These are phyloP conservation scores for Tricholoma saponaceum DNA, from an alignment of 768 basidiomycete genomes.

Conservation along the genomic window DNA sequence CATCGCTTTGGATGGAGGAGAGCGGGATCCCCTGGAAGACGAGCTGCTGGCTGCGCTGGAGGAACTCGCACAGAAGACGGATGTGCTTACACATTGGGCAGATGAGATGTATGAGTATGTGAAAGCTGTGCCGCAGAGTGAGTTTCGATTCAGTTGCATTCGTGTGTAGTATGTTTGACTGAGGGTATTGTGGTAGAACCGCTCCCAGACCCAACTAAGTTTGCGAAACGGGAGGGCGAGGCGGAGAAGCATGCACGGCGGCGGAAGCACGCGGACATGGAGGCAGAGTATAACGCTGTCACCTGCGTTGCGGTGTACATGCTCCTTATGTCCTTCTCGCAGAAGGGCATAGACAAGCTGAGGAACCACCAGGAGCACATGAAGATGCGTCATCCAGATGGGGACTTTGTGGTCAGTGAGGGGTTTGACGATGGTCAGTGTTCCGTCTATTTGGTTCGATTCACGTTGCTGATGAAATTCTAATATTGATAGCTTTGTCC, in stretches of 20 bases:
- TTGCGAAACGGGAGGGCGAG: conserved; percentile 66
- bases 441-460: background rate
- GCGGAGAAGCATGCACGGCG: conserved; percentile 63
- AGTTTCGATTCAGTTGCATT: conserved; percentile 23
- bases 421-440: conserved; percentile 73
- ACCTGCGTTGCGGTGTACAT: conserved; percentile 88
- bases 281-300: conserved; percentile 79
- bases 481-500: conserved; percentile 50
- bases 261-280: conserved; percentile 70
- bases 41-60: conserved; percentile 77
- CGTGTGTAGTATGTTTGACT: background rate
- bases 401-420: conserved; percentile 70
- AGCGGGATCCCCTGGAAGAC: conserved; percentile 74
- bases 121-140: conserved; percentile 80
- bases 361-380: conserved; percentile 75
- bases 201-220: conserved; percentile 75
- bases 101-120: conserved; percentile 92
- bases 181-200: conserved; percentile 50
- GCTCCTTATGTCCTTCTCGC: conserved; percentile 88
- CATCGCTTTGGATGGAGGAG: conserved; percentile 39
- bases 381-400: conserved; percentile 76
- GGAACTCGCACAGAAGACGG: conserved; percentile 93
- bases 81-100: conserved; percentile 89
- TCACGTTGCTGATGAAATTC: conserved; percentile 9
- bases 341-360: conserved; percentile 86